Base-by-base conservation (phyloP, 352 stramenopile species). In the Pythium utonaiense region DNA sequence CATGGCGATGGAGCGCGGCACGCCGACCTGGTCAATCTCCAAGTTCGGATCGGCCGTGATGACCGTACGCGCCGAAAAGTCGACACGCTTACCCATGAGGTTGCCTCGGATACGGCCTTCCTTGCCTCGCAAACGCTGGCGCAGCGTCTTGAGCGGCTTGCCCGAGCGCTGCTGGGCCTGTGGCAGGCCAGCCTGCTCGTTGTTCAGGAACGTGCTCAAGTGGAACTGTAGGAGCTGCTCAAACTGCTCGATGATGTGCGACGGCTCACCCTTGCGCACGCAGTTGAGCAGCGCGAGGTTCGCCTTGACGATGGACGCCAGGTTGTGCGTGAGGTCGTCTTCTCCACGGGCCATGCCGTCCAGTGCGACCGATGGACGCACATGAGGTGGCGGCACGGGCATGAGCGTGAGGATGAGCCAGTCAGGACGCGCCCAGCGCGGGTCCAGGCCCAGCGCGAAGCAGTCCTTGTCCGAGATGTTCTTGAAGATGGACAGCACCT, bases 21-120 rank as follows among this genome's bases (percentile, higher is more conserved):
- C 96, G 59, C 97, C 98, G 34, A 99, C 89, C 83, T 99, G 94
- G 67, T 99, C 95, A 77, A 99, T 99, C 60, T 95, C 93, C 45
- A 99, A 78, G 78, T 99, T 99, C 6, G 97, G 97, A 80, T 99
- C 98, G 27, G 97, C 97, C 2, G 97, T 99, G 75, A 99, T 99
- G 58, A 99, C 98, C 6, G 98, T 99, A 80, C 98, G 93, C 19
- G 96, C 97, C 9, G 92, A 98, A 75, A 99, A 99, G 70, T 99
- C 97, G 6, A 99, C 97, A 78, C 98, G 96, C 75, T 99, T 99
- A 54, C 98, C 98, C 97, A 99, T 99, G 31, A 99, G 74, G 69
- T 99, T 99, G 60, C 97, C 97, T 70, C 98, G 94, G 66, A 99
- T 98, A 58, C 98, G 92, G 33, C 98, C 98, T 80, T 99, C 96